phyloP scores from a whole-genome alignment of 169 alveolate genomes.

The Perkinsus olseni region DNA sequence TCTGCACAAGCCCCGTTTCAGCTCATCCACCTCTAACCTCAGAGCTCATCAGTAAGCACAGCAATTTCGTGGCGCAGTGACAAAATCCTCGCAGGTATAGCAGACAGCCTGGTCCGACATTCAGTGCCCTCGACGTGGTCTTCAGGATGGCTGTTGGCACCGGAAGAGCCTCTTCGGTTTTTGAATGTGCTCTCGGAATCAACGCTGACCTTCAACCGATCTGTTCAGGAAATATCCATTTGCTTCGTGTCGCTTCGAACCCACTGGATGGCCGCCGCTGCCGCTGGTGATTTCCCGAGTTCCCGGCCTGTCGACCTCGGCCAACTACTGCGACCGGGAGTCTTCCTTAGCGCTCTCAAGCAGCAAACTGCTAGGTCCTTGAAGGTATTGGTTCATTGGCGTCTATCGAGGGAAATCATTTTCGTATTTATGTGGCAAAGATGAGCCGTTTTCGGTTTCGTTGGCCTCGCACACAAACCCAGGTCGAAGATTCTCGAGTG shows the following conservation, averaged over 20 bases:
- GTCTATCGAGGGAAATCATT: neutral
- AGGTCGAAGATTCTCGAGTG: no score
- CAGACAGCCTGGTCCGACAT: neutral
- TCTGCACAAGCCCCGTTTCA: neutral
- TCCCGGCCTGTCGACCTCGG: slow-evolving; percentile 44
- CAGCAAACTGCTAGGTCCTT: neutral
- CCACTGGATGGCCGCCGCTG: neutral
- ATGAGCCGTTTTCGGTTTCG: no score
- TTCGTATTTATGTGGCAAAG: neutral
- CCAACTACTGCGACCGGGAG: slow-evolving; percentile 76
- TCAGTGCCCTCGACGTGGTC: slow-evolving; percentile 60
- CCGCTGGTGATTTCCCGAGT: slow-evolving; percentile 17
- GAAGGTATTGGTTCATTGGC: neutral
- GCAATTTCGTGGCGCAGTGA: neutral
- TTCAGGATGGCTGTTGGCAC: slow-evolving; percentile 56
- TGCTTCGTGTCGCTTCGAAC: neutral
- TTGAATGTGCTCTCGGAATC: slow-evolving; percentile 49
- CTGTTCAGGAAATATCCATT: slow-evolving; percentile 13
- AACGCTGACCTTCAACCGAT: slow-evolving; percentile 32
- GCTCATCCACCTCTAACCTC: neutral
- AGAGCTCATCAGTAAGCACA: neutral
- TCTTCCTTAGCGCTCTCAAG: slow-evolving; percentile 50
- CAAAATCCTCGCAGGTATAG: neutral
- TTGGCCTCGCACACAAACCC: no score
- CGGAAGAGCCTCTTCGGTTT: slow-evolving; percentile 44